phyloP scores from a whole-genome alignment of 83 land plant genomes.

The Larix sibirica region DNA sequence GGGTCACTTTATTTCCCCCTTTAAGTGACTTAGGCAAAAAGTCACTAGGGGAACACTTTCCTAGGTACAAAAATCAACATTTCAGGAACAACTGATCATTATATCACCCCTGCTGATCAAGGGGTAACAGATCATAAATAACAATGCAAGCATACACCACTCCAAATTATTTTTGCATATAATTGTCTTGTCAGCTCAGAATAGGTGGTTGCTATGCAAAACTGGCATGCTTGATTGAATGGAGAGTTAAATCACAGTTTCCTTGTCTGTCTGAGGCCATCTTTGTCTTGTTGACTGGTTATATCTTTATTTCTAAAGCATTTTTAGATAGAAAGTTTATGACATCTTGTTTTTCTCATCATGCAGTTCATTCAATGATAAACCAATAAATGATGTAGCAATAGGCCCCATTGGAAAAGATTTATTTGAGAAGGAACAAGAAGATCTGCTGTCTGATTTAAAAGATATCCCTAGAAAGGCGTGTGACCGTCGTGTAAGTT shows the following conservation, averaged over 20 bases:
- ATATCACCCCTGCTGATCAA: too few relatives aligned
- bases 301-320: background rate
- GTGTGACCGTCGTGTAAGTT: constrained; percentile 87
- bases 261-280: background rate
- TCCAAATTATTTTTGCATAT: background rate
- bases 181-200: background rate
- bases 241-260: background rate
- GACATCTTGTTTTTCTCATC: constrained; percentile 11
- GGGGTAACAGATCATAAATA: too few relatives aligned
- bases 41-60: too few relatives aligned
- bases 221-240: background rate
- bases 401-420: constrained; percentile 85
- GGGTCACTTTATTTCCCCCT: too few relatives aligned
- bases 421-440: constrained; percentile 92
- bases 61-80: too few relatives aligned
- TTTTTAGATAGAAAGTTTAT: background rate
- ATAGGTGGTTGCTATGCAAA: background rate
- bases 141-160: too few relatives aligned
- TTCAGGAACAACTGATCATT: too few relatives aligned
- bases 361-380: constrained; percentile 92
- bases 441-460: constrained; percentile 85
- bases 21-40: too few relatives aligned
- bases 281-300: background rate
- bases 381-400: constrained; percentile 74
- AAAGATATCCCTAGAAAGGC: constrained; percentile 96